phyloP scores from a whole-genome alignment of 2,329 filamentous ascomycete genomes.

The Talaromyces sp. region DNA sequence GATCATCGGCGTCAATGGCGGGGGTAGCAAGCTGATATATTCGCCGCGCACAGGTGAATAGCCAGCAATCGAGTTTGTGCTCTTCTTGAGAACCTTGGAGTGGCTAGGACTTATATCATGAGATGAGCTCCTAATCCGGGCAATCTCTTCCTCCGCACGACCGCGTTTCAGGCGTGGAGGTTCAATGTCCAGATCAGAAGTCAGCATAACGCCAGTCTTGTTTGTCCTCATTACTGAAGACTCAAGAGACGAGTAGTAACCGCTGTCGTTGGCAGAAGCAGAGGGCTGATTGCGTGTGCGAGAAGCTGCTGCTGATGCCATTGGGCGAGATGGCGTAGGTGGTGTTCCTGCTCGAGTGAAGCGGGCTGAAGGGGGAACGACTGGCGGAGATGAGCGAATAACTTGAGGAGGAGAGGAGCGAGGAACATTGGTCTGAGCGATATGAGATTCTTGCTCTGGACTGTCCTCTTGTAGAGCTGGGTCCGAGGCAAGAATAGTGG shows the following conservation, averaged over 20 bases:
- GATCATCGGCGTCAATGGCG: slow-evolving; percentile 77
- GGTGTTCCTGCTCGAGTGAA: slow-evolving; percentile 62
- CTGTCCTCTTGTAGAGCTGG: slow-evolving; percentile 56
- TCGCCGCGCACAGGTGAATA: slow-evolving; percentile 66
- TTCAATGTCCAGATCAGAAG: slow-evolving; percentile 70
- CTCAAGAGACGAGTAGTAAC: slow-evolving; percentile 93
- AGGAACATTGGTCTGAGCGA: slow-evolving; percentile 28
- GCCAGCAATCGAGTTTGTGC: slow-evolving; percentile 44
- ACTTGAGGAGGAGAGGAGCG: slow-evolving; percentile 49
- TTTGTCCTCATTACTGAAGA: slow-evolving; percentile 79
- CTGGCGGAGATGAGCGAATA: slow-evolving; percentile 88
- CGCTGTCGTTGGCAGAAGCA: slow-evolving; percentile 82
- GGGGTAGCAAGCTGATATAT: slow-evolving; percentile 60
- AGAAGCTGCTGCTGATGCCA: slow-evolving; percentile 58
- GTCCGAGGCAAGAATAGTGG: slow-evolving; percentile 71
- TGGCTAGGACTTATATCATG: slow-evolving; percentile 76
- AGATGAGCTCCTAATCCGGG: slow-evolving; percentile 84
- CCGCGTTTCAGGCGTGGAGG: slow-evolving; percentile 81
- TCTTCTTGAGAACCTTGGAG: slow-evolving; percentile 39
- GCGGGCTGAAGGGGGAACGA: slow-evolving; percentile 54
- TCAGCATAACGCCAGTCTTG: slow-evolving; percentile 61
- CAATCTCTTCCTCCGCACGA: slow-evolving; percentile 92
- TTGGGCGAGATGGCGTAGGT: slow-evolving; percentile 66
- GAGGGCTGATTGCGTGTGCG: slow-evolving; percentile 69
- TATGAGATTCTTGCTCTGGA: slow-evolving; percentile 42